phyloP scores from a whole-genome alignment of 2,329 filamentous ascomycete genomes.

The Fusarium fracticaudum region DNA sequence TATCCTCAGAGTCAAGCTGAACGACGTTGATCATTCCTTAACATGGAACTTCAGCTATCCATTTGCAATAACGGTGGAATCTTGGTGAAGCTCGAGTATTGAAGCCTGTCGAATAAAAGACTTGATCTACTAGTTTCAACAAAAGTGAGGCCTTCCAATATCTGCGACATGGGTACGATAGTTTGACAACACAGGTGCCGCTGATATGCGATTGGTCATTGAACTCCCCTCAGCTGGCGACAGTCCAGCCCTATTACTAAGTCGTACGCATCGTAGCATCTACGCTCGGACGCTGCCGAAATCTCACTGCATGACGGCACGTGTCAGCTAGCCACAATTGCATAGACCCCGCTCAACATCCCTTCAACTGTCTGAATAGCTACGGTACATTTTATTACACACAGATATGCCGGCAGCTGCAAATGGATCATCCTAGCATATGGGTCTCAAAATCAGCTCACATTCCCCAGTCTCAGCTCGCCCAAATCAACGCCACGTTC shows the following conservation, averaged over 20 bases:
- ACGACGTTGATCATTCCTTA: neutral
- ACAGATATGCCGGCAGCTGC: too few species aligned
- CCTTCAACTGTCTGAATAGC: too few species aligned
- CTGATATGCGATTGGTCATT: neutral
- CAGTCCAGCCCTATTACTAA: neutral
- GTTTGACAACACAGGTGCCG: rapidly evolving
- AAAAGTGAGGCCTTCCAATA: neutral
- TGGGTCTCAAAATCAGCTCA: neutral
- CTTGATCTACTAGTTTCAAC: rapidly evolving
- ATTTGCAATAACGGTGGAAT: rapidly evolving
- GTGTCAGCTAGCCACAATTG: neutral
- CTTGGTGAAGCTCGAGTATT: rapidly evolving
- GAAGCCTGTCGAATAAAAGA: neutral
- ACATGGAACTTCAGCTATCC: neutral
- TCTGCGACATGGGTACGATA: neutral
- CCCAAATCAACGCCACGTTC: neutral
- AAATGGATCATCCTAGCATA: rapidly evolving
- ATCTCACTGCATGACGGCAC: neutral
- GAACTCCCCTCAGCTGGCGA: rapidly evolving
- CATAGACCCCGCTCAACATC: neutral
- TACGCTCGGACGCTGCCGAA: neutral
- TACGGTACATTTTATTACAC: too few species aligned
- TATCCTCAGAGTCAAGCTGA: rapidly evolving
- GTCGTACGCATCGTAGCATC: rapidly evolving
- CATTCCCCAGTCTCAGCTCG: neutral